Percentiles rank a stretch among this genome's conserved stretches.
These are phyloP conservation scores for Pezicula neosporulosa DNA, from an alignment of 2,329 filamentous ascomycete species.

Conservation along the genomic window DNA sequence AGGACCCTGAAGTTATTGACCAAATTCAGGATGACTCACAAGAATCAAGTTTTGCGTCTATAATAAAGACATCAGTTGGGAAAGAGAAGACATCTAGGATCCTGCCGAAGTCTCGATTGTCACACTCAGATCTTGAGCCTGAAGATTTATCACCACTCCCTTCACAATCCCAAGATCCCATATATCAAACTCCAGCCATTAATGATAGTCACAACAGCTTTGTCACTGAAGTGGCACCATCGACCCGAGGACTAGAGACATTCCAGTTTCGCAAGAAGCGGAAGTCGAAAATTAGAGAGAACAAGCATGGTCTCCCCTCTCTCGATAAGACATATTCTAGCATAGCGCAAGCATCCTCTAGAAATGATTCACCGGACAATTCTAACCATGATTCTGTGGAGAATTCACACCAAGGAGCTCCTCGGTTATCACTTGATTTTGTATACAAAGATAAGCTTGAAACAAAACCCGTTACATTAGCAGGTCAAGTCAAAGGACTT, in stretches of 20 bases:
- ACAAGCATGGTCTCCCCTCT: background rate
- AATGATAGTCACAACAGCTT: slow-evolving; percentile 15
- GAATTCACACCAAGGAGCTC: too few relatives aligned
- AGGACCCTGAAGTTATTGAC: slow-evolving; percentile 3
- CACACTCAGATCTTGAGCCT: slow-evolving; percentile 5
- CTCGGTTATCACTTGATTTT: too few relatives aligned
- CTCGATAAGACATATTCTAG: background rate
- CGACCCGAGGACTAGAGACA: slow-evolving; percentile 23
- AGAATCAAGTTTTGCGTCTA: background rate
- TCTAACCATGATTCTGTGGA: too few relatives aligned
- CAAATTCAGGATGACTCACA: slow-evolving; percentile 6
- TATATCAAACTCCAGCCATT: background rate
- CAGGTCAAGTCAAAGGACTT: too few relatives aligned
- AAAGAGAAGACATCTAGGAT: background rate
- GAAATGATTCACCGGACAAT: too few relatives aligned
- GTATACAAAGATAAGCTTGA: too few relatives aligned
- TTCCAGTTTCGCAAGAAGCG: slow-evolving; percentile 24
- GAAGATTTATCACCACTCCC: slow-evolving; percentile 4
- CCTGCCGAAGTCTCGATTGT: background rate
- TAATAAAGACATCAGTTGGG: background rate
- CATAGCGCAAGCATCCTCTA: background rate
- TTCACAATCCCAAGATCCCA: background rate
- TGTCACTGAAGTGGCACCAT: slow-evolving; percentile 25
- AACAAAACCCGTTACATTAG: too few relatives aligned
- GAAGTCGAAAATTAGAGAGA: background rate